These are phyloP conservation scores for Gorgonomyces haynaldii DNA, from an alignment of 192 early-diverging fungal genomes.

Conservation along the genomic window DNA sequence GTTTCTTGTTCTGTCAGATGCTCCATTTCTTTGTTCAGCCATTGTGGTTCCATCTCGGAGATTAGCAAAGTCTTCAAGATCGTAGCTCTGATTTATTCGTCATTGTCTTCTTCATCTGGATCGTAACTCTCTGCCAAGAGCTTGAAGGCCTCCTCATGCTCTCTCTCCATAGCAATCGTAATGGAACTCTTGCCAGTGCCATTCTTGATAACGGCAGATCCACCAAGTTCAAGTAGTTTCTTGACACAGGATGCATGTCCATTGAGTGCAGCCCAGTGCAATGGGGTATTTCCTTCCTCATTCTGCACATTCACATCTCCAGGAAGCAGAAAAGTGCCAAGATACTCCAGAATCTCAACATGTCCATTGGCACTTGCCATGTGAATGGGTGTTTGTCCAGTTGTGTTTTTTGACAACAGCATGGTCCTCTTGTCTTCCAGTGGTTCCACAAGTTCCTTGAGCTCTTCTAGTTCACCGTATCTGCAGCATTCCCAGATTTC, in stretches of 20 bases:
- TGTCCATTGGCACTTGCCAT: constrained; percentile 77
- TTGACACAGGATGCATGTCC: constrained; percentile 60
- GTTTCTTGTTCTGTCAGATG: constrained; percentile 32
- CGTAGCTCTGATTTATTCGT: background rate
- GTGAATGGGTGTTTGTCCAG: constrained; percentile 52
- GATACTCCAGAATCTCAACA: constrained; percentile 33
- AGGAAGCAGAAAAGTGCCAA: constrained; percentile 17
- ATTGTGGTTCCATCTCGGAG: no score
- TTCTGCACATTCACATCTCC: constrained; percentile 14
- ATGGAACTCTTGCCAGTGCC: constrained; percentile 18
- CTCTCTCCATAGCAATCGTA: constrained; percentile 27
- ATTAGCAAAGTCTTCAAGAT: no score
- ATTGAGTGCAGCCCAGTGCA: constrained; percentile 82
- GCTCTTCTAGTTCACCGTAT: constrained; percentile 63
- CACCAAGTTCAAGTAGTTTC: constrained; percentile 47
- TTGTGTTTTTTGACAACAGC: background rate
- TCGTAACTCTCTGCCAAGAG: constrained; percentile 25
- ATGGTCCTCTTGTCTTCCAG: background rate
- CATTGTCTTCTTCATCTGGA: constrained; percentile 20
- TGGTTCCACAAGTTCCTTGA: constrained; percentile 23
- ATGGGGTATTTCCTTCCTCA: constrained; percentile 37
- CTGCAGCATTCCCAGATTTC: no score
- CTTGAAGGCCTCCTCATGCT: constrained; percentile 23
- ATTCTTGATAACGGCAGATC: constrained; percentile 28
- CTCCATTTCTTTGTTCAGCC: constrained; percentile 38